Percentiles rank a stretch among this genome's conserved stretches.
Conservation (phyloP, 306 rosid genomes). For the Cajanus cajan region DNA sequence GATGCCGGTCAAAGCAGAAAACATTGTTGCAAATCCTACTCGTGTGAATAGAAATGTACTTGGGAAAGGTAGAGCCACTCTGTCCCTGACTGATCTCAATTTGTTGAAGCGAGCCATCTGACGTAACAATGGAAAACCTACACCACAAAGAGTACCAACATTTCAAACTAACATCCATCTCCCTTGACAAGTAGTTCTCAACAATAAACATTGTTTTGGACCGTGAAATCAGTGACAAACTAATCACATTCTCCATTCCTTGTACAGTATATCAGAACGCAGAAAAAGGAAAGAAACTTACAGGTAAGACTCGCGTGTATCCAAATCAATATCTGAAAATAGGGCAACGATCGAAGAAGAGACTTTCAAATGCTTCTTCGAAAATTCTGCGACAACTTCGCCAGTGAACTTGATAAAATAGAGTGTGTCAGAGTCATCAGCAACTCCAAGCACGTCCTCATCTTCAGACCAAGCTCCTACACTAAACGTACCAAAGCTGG, state of each 20-base stretch:
- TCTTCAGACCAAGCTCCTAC: slow-evolving; percentile 86
- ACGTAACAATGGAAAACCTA: slow-evolving; percentile 67
- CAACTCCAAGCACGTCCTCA: slow-evolving; percentile 81
- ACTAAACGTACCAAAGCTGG: slow-evolving; percentile 63
- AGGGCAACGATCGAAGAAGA: slow-evolving; percentile 63
- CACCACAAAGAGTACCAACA: slow-evolving; percentile 58
- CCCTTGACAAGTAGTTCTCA: slow-evolving; percentile 3
- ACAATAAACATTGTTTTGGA: slow-evolving; percentile 22
- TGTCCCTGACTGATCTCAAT: slow-evolving; percentile 73
- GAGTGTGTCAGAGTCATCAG: slow-evolving; percentile 66
- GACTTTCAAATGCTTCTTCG: slow-evolving; percentile 59
- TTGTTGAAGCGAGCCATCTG: slow-evolving; percentile 76
- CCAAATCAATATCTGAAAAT: slow-evolving; percentile 48
- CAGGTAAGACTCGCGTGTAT: slow-evolving; percentile 54
- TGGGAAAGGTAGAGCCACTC: slow-evolving; percentile 49
- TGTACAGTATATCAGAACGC: background rate
- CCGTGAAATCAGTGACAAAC: slow-evolving; percentile 22
- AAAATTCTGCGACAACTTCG: slow-evolving; percentile 64
- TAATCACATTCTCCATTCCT: slow-evolving; percentile 3
- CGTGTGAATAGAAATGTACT: slow-evolving; percentile 41
- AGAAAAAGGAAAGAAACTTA: slow-evolving; percentile 41
- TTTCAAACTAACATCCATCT: slow-evolving; percentile 24
- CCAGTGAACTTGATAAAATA: slow-evolving; percentile 80
- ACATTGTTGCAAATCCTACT: slow-evolving; percentile 47
- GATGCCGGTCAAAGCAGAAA: slow-evolving; percentile 55